Percentiles rank a stretch among this genome's conserved stretches.
phyloP scores from a whole-genome alignment of 2,329 filamentous ascomycete species.

The Myriosclerotinia scirpicola region DNA sequence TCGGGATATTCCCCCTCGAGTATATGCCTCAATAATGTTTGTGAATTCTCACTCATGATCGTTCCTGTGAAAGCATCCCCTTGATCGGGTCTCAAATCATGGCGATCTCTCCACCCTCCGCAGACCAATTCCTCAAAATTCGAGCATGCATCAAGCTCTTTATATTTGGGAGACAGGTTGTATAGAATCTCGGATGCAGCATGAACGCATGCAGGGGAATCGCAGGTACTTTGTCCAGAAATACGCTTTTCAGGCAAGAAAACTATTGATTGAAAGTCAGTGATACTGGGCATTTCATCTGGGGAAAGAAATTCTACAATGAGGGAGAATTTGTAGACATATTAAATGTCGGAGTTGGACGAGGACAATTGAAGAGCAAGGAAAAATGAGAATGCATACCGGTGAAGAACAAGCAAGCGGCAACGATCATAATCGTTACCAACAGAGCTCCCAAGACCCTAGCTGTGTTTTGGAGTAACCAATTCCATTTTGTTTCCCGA shows the following conservation, averaged over 20 bases:
- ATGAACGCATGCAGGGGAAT: slow-evolving; percentile 61
- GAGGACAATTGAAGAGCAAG: not conserved
- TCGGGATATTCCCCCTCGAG: slow-evolving; percentile 58
- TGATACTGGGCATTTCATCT: not conserved
- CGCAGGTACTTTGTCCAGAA: slow-evolving; percentile 45
- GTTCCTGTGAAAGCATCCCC: slow-evolving; percentile 59
- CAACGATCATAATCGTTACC: slow-evolving; percentile 34
- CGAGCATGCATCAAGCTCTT: slow-evolving; percentile 64
- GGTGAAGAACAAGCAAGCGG: slow-evolving; percentile 32
- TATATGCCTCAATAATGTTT: slow-evolving; percentile 60
- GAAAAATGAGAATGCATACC: not conserved
- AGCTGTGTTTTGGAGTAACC: slow-evolving; percentile 33
- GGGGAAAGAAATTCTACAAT: not conserved
- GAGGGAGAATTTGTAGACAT: not conserved
- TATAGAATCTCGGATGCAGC: slow-evolving; percentile 62
- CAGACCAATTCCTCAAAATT: slow-evolving; percentile 68
- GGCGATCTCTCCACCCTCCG: slow-evolving; percentile 62
- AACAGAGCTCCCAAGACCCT: slow-evolving; percentile 31
- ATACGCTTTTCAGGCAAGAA: slow-evolving; percentile 26
- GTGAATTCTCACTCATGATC: slow-evolving; percentile 60
- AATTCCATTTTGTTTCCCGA: slow-evolving; percentile 13
- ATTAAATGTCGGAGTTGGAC: not conserved
- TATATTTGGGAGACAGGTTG: slow-evolving; percentile 61
- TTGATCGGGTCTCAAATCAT: slow-evolving; percentile 66
- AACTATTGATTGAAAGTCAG: slow-evolving; percentile 23